Evolutionary conservation across 2,329 filamentous ascomycete species (phyloP).

Genomic region (Alternaria novae-zelandiae): DNA sequence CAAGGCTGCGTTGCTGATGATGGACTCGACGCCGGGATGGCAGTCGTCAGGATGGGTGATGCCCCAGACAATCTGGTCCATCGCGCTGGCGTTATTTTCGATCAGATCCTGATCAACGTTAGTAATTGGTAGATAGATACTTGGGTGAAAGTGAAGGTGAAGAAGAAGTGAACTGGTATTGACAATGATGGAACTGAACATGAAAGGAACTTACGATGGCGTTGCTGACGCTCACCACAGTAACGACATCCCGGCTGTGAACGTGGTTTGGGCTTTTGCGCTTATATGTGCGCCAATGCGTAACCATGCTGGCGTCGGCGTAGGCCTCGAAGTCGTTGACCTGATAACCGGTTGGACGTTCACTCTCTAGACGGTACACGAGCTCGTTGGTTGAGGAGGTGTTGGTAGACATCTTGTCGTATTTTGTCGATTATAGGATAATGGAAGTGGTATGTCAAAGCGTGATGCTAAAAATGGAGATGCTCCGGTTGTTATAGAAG

Average conservation of each 20-base stretch:
- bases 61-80: conserved; percentile 18
- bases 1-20: background rate
- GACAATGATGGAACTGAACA: background rate
- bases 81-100: background rate
- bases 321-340: background rate
- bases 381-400: background rate
- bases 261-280: background rate
- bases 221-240: background rate
- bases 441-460: background rate
- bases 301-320: background rate
- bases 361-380: background rate
- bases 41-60: background rate
- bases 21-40: conserved; percentile 4
- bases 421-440: background rate
- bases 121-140: background rate
- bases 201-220: background rate
- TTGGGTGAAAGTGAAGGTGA: background rate
- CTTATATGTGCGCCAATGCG: background rate
- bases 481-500: background rate
- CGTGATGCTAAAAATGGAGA: background rate
- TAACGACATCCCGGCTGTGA: background rate
- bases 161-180: background rate
- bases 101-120: background rate
- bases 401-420: background rate
- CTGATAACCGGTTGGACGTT: background rate